These are phyloP conservation scores for Aspergillus sp. DNA, from an alignment of 2,329 filamentous ascomycete species.

Conservation along the genomic window DNA sequence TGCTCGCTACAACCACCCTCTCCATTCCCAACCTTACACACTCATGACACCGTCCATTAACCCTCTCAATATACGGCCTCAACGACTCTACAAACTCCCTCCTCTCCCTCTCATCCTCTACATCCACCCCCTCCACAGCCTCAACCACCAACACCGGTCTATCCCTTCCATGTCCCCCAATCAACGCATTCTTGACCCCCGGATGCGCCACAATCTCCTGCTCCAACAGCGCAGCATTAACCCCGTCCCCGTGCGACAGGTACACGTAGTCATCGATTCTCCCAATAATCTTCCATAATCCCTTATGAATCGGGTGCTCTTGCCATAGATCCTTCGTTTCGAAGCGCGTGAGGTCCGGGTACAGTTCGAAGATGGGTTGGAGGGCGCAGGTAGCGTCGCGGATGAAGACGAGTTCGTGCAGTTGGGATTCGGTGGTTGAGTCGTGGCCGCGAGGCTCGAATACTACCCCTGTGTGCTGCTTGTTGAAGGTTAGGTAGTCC, in stretches of 20 bases:
- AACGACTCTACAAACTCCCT: slow-evolving; percentile 10
- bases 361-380: slow-evolving; percentile 25
- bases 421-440: neutral
- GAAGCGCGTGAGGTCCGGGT: slow-evolving; percentile 21
- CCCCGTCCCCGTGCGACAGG: slow-evolving; percentile 21
- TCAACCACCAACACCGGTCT: slow-evolving; percentile 27
- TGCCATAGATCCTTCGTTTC: slow-evolving; percentile 28
- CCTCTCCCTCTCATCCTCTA: neutral
- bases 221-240: slow-evolving; percentile 26
- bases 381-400: slow-evolving; percentile 13
- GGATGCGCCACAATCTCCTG: slow-evolving; percentile 25
- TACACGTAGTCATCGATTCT: slow-evolving; percentile 23
- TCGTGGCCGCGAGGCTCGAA: slow-evolving; percentile 17
- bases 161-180: slow-evolving; percentile 24
- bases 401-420: slow-evolving; percentile 28
- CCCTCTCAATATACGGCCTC: slow-evolving; percentile 20
- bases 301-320: slow-evolving; percentile 24
- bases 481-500: slow-evolving; percentile 24
- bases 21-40: slow-evolving; percentile 19
- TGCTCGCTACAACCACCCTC: slow-evolving; percentile 19
- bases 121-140: neutral
- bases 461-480: slow-evolving; percentile 12
- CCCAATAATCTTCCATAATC: slow-evolving; percentile 29
- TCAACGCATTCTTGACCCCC: slow-evolving; percentile 19
- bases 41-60: slow-evolving; percentile 21